Evolutionary conservation across 2,329 filamentous ascomycete species (phyloP), one percentile per base, ranked within the genome.

Genomic region (Thermoascus crustaceus): DNA sequence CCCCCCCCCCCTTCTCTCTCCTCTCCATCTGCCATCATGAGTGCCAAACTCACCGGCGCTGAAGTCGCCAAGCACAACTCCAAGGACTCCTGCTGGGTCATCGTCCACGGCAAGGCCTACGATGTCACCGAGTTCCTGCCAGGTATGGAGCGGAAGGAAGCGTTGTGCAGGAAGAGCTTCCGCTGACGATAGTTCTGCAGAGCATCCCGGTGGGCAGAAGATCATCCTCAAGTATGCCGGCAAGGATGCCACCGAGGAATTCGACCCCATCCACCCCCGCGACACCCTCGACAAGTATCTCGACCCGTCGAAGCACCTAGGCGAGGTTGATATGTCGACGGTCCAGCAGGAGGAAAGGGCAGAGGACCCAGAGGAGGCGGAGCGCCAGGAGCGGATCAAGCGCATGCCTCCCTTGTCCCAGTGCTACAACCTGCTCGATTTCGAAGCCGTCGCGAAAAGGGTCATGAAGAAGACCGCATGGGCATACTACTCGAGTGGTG

Each of bases 211-310:
- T 42, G 88, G 85, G 23, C 73, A 79, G 47, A 91, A 89, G 57
- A 93, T 96, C 59, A 96, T 98, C 53, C 75, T 98, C 46, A 94
- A 94, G 67, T 94, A 95, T 65, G 88, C 88, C 19, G 87, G 88
- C 51, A 93, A 89, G 71, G 88, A 95, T 69, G 87, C 87, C 24
- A 93, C 87, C 22, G 84, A 88, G 58, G 86, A 86, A 55, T 95
- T 85, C 63, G 86, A 93, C 31, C 87, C 87, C 22, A 91, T 95
- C 45, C 78, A 82, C 59, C 88, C 88, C 2, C 85, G 83, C 9
- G 88, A 94, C 63, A 94, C 87, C 1, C 75, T 95, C 11, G 74
- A 77, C 58, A 76, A 78, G 69, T 94, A 85, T 60, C 78, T 94
- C 40, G 80, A 88, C 58, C 70, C 75, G 57, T 83, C 80, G 20